Base-by-base conservation (phyloP, 2,329 filamentous ascomycete species). In the Hymenotorrendiella dingleyae region DNA sequence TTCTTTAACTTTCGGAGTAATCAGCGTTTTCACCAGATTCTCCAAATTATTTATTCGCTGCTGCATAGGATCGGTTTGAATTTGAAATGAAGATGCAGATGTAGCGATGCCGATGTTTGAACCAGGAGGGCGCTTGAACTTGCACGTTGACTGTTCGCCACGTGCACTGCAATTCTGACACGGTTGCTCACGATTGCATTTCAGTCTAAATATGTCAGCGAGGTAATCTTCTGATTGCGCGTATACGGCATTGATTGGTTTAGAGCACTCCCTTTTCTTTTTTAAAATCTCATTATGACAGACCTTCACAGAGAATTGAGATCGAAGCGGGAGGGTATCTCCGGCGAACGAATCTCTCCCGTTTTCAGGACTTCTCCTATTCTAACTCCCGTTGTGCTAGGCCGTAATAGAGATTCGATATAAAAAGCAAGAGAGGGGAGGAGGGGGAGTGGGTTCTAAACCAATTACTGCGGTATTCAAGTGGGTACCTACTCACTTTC, bases 101-200 rank as follows among this genome's bases (percentile, higher is more conserved):
- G 30, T 17, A 19, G 36, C 6, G 19, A 36, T 16, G 16, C 32
- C 36, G 22, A 41, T 45, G 20, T 48, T 49, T 14, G 46, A 45
- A 26, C 54, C 52, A n/a, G n/a, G n/a, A n/a, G n/a, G n/a, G n/a
- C n/a, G n/a, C 32, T 47, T 56, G 41, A 54, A 59, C 22, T 49
- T 48, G 48, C 57, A 59, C 4, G 36, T 34, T 3, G 46, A 37
- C 8, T 50, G 43, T 27, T 55, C 49, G 19, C 44, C 27, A 6
- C 57, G 55, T 16, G 53, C 48, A 14, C 21, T 42, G 38, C 57
- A 59, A 42, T 59, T 59, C 36, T 59, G 57, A 40, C 57, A 59
- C 9, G 57, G 57, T 22, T 45, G 46, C 45, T 56, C 53, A n/a
- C 57, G 51, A 37, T 58, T 57, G 43, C 57, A 59, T 45, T 55